These are phyloP conservation scores for Ceratobasidium sp. DNA, from an alignment of 1,284 basidiomycete species.

Conservation along the genomic window DNA sequence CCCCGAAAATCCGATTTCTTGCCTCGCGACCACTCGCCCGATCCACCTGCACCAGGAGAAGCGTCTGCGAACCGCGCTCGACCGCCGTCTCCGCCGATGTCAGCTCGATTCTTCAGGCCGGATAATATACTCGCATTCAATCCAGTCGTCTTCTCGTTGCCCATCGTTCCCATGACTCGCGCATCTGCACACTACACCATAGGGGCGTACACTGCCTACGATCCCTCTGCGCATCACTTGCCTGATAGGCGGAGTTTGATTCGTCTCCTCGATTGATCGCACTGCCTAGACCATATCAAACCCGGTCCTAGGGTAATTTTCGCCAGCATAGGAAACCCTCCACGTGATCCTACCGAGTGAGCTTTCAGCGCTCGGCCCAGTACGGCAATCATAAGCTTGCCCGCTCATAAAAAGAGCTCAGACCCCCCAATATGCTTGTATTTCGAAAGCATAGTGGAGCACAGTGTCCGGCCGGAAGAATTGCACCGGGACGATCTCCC, in stretches of 20 bases:
- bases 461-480: conserved; percentile 11
- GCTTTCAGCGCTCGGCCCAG: background rate
- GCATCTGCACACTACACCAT: background rate
- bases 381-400: conserved; percentile 18
- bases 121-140: background rate
- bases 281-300: conserved; percentile 12
- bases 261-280: conserved; percentile 22
- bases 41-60: background rate
- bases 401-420: background rate
- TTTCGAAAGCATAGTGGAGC: conserved; percentile 18
- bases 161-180: background rate
- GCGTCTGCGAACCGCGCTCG: conserved; percentile 15
- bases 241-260: conserved; percentile 36
- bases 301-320: conserved; percentile 16
- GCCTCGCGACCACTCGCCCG: conserved; percentile 11
- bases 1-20: conserved; percentile 40
- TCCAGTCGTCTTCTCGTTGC: background rate
- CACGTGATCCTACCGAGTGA: conserved; percentile 17
- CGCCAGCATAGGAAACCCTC: conserved; percentile 4
- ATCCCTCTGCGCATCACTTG: conserved; percentile 8
- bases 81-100: conserved; percentile 41
- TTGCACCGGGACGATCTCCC: background rate
- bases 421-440: conserved; percentile 3
- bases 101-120: conserved; percentile 5
- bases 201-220: conserved; percentile 4